Evolutionary conservation across 768 basidiomycete species (phyloP).

Genomic region (Tulasnella sp.): DNA sequence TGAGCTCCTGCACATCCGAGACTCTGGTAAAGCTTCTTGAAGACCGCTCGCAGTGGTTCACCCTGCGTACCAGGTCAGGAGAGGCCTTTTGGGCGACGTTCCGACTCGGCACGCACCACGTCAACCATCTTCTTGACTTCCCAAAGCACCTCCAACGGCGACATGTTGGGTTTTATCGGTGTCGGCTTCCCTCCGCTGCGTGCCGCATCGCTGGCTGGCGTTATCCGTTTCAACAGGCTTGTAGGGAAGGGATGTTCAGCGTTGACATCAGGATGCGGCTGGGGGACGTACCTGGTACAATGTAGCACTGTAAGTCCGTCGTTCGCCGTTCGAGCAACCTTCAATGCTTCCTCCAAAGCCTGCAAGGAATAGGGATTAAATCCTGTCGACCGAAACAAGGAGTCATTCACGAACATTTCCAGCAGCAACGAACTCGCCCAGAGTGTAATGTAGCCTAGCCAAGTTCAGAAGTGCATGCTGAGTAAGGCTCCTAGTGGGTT

Average conservation of each 20-base stretch:
- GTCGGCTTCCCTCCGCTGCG: slow-evolving; percentile 33
- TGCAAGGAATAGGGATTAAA: slow-evolving; percentile 25
- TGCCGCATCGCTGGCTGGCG: slow-evolving; percentile 29
- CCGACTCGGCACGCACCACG: slow-evolving; percentile 27
- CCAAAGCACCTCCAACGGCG: slow-evolving; percentile 62
- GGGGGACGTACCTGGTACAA: slow-evolving; percentile 49
- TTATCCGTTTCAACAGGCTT: slow-evolving; percentile 63
- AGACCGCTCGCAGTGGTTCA: slow-evolving; percentile 9
- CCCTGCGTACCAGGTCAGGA: slow-evolving; percentile 1
- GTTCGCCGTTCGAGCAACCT: slow-evolving; percentile 56
- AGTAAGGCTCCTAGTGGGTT: slow-evolving; percentile 47
- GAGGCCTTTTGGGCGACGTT: neutral
- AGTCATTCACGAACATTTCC: slow-evolving; percentile 39
- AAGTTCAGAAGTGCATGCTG: slow-evolving; percentile 71
- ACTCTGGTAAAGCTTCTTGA: slow-evolving; percentile 17
- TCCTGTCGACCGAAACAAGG: neutral
- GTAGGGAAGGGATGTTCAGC: neutral
- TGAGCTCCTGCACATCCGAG: slow-evolving; percentile 13
- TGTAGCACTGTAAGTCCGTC: slow-evolving; percentile 65
- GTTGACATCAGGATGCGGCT: neutral
- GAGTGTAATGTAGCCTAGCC: slow-evolving; percentile 63
- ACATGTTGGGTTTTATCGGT: slow-evolving; percentile 61
- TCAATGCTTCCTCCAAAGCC: slow-evolving; percentile 66
- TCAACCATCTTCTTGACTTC: slow-evolving; percentile 65
- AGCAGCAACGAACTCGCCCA: slow-evolving; percentile 54